Percentiles rank a stretch among this genome's conserved stretches.
phyloP scores from a whole-genome alignment of 305 asterid species.

The Rubia tinctorum region DNA sequence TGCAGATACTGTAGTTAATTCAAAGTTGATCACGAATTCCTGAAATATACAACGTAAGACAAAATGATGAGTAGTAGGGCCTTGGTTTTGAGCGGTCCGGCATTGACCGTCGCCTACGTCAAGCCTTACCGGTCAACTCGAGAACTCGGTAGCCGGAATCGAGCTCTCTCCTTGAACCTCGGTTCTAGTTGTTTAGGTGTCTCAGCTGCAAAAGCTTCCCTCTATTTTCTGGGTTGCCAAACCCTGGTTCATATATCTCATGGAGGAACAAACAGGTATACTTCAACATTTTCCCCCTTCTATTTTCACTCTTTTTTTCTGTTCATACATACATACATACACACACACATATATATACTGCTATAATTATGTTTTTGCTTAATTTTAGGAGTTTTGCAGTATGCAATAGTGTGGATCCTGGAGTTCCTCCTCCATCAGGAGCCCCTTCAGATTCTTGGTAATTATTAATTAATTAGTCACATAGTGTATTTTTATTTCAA shows the following conservation, averaged over 20 bases:
- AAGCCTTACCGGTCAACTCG: not conserved
- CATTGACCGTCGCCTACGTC: not conserved
- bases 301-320: not conserved
- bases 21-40: not conserved
- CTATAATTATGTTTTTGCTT: not conserved
- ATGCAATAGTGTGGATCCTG: slow-evolving; percentile 28
- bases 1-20: not conserved
- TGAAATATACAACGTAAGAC: not conserved
- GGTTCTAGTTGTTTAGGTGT: slow-evolving; percentile 3
- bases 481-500: not conserved
- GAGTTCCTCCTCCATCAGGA: slow-evolving; percentile 53
- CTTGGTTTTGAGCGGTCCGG: slow-evolving; percentile 3
- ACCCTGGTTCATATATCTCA: slow-evolving; percentile 10
- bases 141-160: too few relatives aligned
- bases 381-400: slow-evolving; percentile 17
- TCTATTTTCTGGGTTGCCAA: slow-evolving; percentile 13
- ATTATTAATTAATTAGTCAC: not conserved
- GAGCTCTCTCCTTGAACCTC: not conserved
- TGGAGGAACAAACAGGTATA: slow-evolving; percentile 1
- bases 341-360: too few relatives aligned
- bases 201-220: slow-evolving; percentile 9
- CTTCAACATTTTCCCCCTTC: not conserved
- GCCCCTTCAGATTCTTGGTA: slow-evolving; percentile 52
- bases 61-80: not conserved
- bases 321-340: not conserved